Evolutionary conservation across 495 filamentous ascomycete genomes (phyloP), one percentile per base, ranked within the genome.

Genomic region (Neurospora sp.): DNA sequence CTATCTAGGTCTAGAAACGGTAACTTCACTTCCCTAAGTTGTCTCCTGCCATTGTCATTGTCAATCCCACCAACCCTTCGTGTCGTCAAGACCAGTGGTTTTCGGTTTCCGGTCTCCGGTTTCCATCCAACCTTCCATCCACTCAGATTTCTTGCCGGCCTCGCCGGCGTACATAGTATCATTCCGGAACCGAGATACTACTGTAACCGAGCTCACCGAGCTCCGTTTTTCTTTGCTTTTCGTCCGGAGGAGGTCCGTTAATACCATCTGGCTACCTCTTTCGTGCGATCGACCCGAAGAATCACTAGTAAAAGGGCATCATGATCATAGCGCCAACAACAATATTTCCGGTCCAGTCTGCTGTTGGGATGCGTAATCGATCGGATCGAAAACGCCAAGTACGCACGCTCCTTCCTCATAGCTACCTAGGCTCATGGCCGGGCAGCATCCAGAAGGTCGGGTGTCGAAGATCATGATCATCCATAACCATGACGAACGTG

Each of bases 381-480:
- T 59, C 47, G 22, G 27, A 27, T 59, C 5, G 47, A 4, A 3
- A 12, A 40, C 12, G 10, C 9, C 39, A 12, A 4, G 31, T 35
- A 35, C 31, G 10, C 39, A 35, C 31, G 10, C 39, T 40, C 39
- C 39, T 40, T 12, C 10, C 39, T 12, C 39, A 40, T 40, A 40
- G 31, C 31, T 5, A 4, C 31, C 31, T 35, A 42, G 41, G 41
- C 16, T 18, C 45, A 22, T 53, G n/a, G 20, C 3, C 4, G 4
- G 31, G 31, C 4, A 22, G 8, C 35, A 37, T 37, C 35, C 35
- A 37, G 35, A 37, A 37, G 5, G 31, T 35, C 31, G 31, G n/a
- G n/a, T 4, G 37, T 74, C 70, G 37, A 72, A 77, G 35, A 37
- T 37, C 35, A 37, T 31, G 45, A 77, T 73, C 47, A 69, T 73